These are phyloP conservation scores for Withania somnifera DNA, from an alignment of 305 asterid species.

Conservation along the genomic window DNA sequence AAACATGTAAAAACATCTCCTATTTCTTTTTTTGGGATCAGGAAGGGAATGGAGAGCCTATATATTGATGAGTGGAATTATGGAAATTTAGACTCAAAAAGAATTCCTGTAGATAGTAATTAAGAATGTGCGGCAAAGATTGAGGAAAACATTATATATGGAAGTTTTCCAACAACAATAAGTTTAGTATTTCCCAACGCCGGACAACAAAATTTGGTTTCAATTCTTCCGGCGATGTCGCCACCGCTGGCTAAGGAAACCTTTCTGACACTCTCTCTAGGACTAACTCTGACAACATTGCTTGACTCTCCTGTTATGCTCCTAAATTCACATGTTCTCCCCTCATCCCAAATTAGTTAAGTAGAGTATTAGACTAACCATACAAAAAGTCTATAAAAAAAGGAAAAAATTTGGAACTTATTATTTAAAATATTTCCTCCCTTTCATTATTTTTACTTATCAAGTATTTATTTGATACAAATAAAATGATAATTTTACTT, in stretches of 20 bases:
- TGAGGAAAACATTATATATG: background rate
- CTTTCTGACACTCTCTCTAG: constrained; percentile 43
- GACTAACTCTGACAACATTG: constrained; percentile 57
- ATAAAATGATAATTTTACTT: no score
- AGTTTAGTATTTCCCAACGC: constrained; percentile 34
- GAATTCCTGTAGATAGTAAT: background rate
- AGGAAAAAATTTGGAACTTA: no score
- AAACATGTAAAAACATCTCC: background rate
- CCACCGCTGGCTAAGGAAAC: constrained; percentile 10
- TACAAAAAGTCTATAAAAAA: no score
- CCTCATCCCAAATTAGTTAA: no score
- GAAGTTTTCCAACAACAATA: background rate
- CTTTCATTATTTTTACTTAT: no score
- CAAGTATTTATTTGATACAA: no score
- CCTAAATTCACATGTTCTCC: constrained; percentile 42
- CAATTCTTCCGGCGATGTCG: background rate
- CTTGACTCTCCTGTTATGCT: constrained; percentile 70
- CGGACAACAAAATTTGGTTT: constrained; percentile 32
- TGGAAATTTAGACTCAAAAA: background rate
- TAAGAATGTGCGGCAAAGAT: background rate
- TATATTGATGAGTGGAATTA: background rate
- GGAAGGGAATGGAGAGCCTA: background rate
- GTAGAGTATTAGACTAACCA: no score
- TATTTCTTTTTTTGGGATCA: background rate
- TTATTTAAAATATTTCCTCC: no score